Evolutionary conservation across 2,329 filamentous ascomycete species (phyloP).

Genomic region (Cladosporium sp.): DNA sequence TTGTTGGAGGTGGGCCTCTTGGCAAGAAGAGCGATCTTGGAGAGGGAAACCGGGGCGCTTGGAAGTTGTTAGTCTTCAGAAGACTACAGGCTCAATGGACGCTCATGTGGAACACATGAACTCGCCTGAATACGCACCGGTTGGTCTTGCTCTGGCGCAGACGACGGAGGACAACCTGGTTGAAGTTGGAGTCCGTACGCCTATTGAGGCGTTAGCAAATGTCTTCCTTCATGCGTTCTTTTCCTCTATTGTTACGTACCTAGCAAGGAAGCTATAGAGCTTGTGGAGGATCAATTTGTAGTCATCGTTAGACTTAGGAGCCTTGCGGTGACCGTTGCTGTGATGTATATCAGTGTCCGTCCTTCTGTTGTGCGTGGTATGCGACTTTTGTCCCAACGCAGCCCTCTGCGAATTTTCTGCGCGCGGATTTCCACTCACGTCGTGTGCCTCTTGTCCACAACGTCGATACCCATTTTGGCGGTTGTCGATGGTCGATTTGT

Average conservation of each 20-base stretch:
- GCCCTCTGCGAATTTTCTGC: not conserved
- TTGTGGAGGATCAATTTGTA: slow-evolving; percentile 63
- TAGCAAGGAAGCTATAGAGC: slow-evolving; percentile 38
- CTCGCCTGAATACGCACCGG: slow-evolving; percentile 44
- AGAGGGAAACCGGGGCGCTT: slow-evolving; percentile 80
- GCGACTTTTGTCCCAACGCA: not conserved
- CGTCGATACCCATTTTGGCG: slow-evolving; percentile 7
- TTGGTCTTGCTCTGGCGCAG: slow-evolving; percentile 99
- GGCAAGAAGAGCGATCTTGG: slow-evolving; percentile 69
- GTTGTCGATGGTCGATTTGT: not conserved
- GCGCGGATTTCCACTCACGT: slow-evolving; percentile 1
- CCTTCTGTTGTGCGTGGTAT: not conserved
- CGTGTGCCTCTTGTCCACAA: not conserved
- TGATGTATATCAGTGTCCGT: not conserved
- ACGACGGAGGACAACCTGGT: slow-evolving; percentile 96
- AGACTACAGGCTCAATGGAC: slow-evolving; percentile 11
- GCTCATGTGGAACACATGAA: not conserved
- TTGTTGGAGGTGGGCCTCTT: slow-evolving; percentile 49
- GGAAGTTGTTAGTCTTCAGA: slow-evolving; percentile 17
- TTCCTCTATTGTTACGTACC: too few species aligned
- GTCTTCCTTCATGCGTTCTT: too few species aligned
- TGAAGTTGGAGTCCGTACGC: slow-evolving; percentile 97
- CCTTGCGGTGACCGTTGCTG: slow-evolving; percentile 46
- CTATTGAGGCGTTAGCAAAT: too few species aligned
- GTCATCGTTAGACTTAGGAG: slow-evolving; percentile 67